Percentiles rank a stretch among this genome's conserved stretches.
Conservation (phyloP, 1,139 yeast species). For the Hemisphaericaspora subhashii region DNA sequence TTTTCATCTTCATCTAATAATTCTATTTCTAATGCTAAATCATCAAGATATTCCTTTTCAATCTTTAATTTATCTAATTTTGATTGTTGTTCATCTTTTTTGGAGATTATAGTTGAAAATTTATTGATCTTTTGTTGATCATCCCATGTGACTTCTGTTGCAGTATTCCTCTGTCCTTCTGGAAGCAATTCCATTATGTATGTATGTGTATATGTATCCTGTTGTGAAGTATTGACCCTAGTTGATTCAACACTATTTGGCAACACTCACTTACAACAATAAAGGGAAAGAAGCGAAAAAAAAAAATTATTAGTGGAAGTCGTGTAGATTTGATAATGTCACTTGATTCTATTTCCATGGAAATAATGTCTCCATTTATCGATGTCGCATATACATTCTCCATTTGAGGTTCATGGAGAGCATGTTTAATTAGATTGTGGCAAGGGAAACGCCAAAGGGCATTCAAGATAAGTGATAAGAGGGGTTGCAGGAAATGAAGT, state of each 20-base stretch:
- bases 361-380: no score
- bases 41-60: slow-evolving; percentile 89
- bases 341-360: no score
- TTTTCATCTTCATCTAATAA: slow-evolving; percentile 77
- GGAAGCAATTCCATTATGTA: slow-evolving; percentile 55
- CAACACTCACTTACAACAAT: no score
- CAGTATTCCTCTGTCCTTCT: slow-evolving; percentile 64
- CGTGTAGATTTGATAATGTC: not conserved
- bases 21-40: slow-evolving; percentile 81
- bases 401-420: no score
- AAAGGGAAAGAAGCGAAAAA: not conserved
- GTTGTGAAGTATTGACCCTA: not conserved
- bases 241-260: no score
- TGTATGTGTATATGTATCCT: not conserved
- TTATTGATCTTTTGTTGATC: slow-evolving; percentile 89
- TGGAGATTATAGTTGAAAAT: slow-evolving; percentile 77
- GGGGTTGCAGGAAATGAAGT: no score
- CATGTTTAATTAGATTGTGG: no score
- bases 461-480: no score
- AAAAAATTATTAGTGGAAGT: not conserved
- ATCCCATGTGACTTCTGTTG: slow-evolving; percentile 75
- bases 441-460: no score
- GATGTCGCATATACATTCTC: no score
- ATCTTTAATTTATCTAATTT: slow-evolving; percentile 51
- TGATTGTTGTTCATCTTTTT: slow-evolving; percentile 59